Percentiles rank a stretch among this genome's conserved stretches.
phyloP scores from a whole-genome alignment of 1,284 basidiomycete species.

The Neolentinus lepideus region DNA sequence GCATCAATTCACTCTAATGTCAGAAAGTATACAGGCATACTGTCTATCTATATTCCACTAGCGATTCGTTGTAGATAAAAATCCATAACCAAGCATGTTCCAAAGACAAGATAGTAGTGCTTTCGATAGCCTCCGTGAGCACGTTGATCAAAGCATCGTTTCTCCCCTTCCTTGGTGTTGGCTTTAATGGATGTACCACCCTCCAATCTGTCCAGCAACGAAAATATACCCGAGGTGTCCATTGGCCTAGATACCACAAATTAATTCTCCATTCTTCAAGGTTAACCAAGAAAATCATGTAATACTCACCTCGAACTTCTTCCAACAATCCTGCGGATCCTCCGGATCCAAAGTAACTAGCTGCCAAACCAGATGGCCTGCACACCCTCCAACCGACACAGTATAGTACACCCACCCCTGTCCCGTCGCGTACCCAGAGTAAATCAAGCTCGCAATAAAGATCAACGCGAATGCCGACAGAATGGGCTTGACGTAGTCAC shows the following conservation, averaged over 20 bases:
- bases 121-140: too few relatives aligned
- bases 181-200: neutral
- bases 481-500: slow-evolving; percentile 25
- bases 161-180: neutral
- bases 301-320: slow-evolving; percentile 20
- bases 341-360: slow-evolving; percentile 45
- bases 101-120: too few relatives aligned
- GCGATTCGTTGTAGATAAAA: too few relatives aligned
- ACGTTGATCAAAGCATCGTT: neutral
- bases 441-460: slow-evolving; percentile 26
- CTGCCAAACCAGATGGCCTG: slow-evolving; percentile 49
- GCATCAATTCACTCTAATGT: too few relatives aligned
- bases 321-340: slow-evolving; percentile 46
- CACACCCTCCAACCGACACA: slow-evolving; percentile 43
- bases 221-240: neutral
- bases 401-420: slow-evolving; percentile 48
- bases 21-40: too few relatives aligned
- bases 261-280: too few relatives aligned
- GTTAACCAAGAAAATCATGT: too few relatives aligned
- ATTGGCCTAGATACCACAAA: neutral
- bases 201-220: neutral
- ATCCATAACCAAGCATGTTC: too few relatives aligned
- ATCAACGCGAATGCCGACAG: slow-evolving; percentile 26
- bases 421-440: slow-evolving; percentile 40
- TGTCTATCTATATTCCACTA: too few relatives aligned